A percentile compares a stretch with the other conserved stretches of the same genome.
phyloP scores from a whole-genome alignment of 2,329 filamentous ascomycete genomes.

The Sporothrix pallida region DNA sequence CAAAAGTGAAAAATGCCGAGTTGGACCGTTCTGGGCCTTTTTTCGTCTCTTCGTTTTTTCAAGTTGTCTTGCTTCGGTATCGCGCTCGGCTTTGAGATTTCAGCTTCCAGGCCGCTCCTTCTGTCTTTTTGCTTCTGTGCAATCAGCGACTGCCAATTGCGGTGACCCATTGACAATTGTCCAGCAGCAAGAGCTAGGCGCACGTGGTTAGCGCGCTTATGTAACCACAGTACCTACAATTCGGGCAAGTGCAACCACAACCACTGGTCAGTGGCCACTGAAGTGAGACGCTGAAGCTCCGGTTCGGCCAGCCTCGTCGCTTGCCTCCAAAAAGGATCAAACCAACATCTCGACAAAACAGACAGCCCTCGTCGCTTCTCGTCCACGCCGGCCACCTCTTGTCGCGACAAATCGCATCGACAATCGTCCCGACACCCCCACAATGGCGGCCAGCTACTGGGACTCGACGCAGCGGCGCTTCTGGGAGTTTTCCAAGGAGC shows the following conservation, averaged over 20 bases:
- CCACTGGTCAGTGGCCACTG: not conserved
- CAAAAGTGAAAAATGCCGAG: not conserved
- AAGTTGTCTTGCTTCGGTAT: not conserved
- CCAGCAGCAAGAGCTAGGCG: not conserved
- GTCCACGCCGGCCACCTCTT: not conserved
- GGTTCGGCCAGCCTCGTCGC: not conserved
- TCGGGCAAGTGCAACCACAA: not conserved
- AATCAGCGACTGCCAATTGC: slow-evolving; percentile 33
- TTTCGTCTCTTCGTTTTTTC: not conserved
- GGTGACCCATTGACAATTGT: not conserved
- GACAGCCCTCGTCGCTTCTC: too few species aligned
- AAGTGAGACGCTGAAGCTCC: not conserved
- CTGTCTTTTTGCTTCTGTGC: slow-evolving; percentile 6
- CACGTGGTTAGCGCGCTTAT: slow-evolving; percentile 32
- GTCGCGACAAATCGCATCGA: not conserved
- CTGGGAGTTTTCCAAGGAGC: slow-evolving; percentile 88
- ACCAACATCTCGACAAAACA: not conserved
- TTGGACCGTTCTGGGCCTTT: not conserved
- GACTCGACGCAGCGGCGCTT: slow-evolving; percentile 86
- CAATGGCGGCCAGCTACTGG: slow-evolving; percentile 96
- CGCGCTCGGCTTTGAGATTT: slow-evolving; percentile 8
- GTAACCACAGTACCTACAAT: not conserved
- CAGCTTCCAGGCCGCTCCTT: not conserved
- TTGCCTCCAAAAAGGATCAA: not conserved
- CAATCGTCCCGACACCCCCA: not conserved